Base-by-base conservation (phyloP, 805 yeast genomes). In the Metschnikowia lunata region DNA sequence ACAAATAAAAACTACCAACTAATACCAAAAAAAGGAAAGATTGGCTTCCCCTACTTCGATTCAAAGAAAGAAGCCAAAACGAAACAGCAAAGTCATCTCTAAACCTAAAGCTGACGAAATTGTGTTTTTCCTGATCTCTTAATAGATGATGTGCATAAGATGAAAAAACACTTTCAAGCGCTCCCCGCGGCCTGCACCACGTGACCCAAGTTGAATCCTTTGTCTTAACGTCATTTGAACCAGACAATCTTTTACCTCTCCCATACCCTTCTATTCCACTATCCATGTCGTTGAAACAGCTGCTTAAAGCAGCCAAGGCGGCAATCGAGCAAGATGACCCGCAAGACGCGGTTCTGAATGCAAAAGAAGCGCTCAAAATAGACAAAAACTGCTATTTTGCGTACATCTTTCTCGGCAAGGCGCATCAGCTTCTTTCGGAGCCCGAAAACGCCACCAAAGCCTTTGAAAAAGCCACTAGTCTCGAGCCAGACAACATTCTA, bases 321-420 rank as follows among this genome's bases (percentile, higher is more conserved):
- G 79, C 83, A 1, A 62, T 85, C 39, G 74, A 75, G 14, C 67
- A 67, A 15, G 75, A 74, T 29, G 84, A 87, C 48, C 80, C 80
- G 9, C 85, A 80, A 31, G 72, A 74, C 26, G 88, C 87, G 6
- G 63, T 82, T 29, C 79, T 77, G 28, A 60, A 74, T 37, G 75
- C 82, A 15, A 66, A 77, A 26, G 76, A 78, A 31, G 83, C 79
- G 3, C 60, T 88, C 8, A 74, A 71, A 9, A 49, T 67, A 4
- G 95, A 87, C 47, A 66, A 71, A 3, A 52, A 70, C 7, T 78
- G 78, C 59, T 84, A 82, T 60, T 77, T 75, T 57, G 97, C 90
- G 12, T 71, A 72, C 52, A 74, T 86, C 4, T 80, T 89, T 54
- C 66, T 77, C 39, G 97, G 93, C 8, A 88, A 87, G 59, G 77